A percentile compares a stretch with the other conserved stretches of the same genome.
Conservation (phyloP, 2,329 filamentous ascomycete species). For the Tolypocladium tropicale region DNA sequence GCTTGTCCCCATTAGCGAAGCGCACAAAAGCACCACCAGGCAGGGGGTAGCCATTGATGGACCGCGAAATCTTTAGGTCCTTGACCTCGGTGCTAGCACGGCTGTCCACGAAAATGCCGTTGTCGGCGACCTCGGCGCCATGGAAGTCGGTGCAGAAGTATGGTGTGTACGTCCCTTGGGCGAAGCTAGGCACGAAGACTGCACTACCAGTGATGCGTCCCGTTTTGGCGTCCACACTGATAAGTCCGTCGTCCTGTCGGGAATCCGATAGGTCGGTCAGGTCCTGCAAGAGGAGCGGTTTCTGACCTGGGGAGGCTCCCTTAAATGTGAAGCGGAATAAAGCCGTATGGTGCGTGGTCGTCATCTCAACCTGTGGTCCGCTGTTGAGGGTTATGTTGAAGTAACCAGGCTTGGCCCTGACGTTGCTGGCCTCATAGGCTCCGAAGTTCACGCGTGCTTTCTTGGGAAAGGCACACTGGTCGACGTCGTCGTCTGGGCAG, state of each 20-base stretch:
- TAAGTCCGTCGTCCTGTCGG: conserved; percentile 44
- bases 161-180: conserved; percentile 46
- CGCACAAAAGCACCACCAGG: conserved; percentile 55
- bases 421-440: conserved; percentile 36
- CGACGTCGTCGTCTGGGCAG: conserved; percentile 50
- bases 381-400: conserved; percentile 51
- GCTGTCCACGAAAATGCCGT: conserved; percentile 51
- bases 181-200: conserved; percentile 55
- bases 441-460: conserved; percentile 27
- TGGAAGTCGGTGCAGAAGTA: conserved; percentile 61
- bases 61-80: conserved; percentile 34
- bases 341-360: conserved; percentile 52
- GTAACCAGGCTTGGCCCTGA: conserved; percentile 52
- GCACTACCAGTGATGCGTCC: conserved; percentile 55
- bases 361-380: conserved; percentile 55
- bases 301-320: conserved; percentile 25
- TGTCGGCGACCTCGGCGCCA: conserved; percentile 46
- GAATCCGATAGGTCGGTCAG: conserved; percentile 54
- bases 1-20: conserved; percentile 39
- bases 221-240: conserved; percentile 42
- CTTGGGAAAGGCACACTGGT: conserved; percentile 51
- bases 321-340: conserved; percentile 55
- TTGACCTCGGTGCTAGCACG: conserved; percentile 38
- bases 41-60: conserved; percentile 41
- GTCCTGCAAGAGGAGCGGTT: conserved; percentile 56